A percentile compares a stretch with the other conserved stretches of the same genome.
Conservation (phyloP, 1,139 yeast species). For the Yamadazyma atlantica region DNA sequence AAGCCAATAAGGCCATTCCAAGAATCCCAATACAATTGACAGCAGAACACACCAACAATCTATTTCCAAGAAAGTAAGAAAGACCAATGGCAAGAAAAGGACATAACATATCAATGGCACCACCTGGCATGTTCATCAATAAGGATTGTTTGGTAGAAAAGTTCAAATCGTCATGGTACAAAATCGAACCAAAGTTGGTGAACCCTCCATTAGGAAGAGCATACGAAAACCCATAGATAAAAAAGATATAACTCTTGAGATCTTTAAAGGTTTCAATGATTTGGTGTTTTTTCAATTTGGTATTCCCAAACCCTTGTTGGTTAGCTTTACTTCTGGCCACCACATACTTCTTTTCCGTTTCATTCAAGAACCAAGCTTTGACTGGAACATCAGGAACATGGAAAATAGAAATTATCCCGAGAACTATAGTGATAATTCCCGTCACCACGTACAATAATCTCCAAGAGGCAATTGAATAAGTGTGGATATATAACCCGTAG, state of each 20-base stretch:
- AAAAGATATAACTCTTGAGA: conserved; percentile 38
- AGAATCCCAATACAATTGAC: conserved; percentile 18
- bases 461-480: conserved; percentile 24
- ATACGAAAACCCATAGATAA: conserved; percentile 21
- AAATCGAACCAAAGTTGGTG: conserved; percentile 34
- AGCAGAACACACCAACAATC: conserved; percentile 29
- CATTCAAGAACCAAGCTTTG: conserved; percentile 35
- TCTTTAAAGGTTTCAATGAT: conserved; percentile 50
- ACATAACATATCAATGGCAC: conserved; percentile 39
- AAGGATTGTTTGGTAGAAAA: conserved; percentile 25
- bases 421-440: conserved; percentile 23
- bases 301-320: conserved; percentile 55
- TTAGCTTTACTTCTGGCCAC: conserved; percentile 29
- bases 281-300: conserved; percentile 52
- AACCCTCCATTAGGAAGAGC: conserved; percentile 35
- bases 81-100: conserved; percentile 27
- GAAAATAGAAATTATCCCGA: conserved; percentile 20
- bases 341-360: conserved; percentile 29
- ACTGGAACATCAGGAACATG: conserved; percentile 27
- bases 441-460: conserved; percentile 25
- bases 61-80: conserved; percentile 39
- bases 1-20: conserved; percentile 49
- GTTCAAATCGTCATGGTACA: conserved; percentile 39
- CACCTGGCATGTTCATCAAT: conserved; percentile 35
- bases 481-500: conserved; percentile 15